Percentiles rank a stretch among this genome's conserved stretches.
phyloP scores from a whole-genome alignment of 2,329 filamentous ascomycete genomes.

The Alternaria incomplexa region DNA sequence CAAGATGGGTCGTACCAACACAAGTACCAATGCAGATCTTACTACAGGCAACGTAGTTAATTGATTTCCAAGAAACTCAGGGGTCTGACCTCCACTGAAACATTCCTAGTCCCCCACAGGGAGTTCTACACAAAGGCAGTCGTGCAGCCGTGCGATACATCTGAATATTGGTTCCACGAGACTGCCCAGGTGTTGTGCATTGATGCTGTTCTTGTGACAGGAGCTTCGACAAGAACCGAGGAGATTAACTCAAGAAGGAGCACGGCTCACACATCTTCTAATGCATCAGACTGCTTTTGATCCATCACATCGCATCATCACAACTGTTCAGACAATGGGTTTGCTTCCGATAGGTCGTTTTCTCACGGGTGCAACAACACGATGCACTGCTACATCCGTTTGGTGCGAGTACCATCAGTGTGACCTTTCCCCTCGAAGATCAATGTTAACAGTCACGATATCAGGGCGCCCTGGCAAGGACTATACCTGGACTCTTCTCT shows the following conservation, averaged over 20 bases:
- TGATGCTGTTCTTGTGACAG: neutral
- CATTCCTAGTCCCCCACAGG: neutral
- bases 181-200: neutral
- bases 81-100: neutral
- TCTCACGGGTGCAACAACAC: neutral
- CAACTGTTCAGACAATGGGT: neutral
- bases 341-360: neutral
- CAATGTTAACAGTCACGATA: neutral
- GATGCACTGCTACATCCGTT: constrained; percentile 5
- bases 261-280: neutral
- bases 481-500: neutral
- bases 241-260: neutral
- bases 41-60: neutral
- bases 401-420: constrained; percentile 1
- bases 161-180: neutral
- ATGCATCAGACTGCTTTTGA: neutral
- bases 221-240: neutral
- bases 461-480: neutral
- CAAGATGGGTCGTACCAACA: neutral
- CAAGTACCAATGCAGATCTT: neutral
- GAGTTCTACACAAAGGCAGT: neutral
- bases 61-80: too few species aligned
- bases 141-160: neutral
- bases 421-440: neutral
- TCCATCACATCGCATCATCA: neutral